Percentiles rank a stretch among this genome's conserved stretches.
phyloP scores from a whole-genome alignment of 257 asterid species.

The Plantago major region DNA sequence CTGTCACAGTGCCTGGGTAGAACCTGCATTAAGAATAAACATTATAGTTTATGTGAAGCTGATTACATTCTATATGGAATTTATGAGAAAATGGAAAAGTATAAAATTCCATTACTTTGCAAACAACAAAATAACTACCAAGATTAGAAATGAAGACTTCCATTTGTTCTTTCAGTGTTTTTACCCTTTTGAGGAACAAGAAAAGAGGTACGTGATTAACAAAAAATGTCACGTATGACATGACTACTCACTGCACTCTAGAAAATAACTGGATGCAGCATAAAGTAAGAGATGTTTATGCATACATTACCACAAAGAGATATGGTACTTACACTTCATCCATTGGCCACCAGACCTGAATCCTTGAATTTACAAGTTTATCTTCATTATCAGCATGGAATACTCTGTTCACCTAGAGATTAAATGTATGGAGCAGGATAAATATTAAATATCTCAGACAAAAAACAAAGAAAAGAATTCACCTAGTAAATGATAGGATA shows the following conservation, averaged over 20 bases:
- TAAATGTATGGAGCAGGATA: constrained; percentile 15
- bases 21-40: constrained; percentile 38
- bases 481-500: constrained; percentile 14
- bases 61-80: too few relatives aligned
- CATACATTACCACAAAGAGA: constrained; percentile 2
- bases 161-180: background rate
- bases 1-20: constrained; percentile 41
- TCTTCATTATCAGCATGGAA: constrained; percentile 21
- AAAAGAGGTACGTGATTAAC: constrained; percentile 7
- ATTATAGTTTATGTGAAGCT: background rate
- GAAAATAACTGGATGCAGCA: background rate
- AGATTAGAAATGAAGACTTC: background rate
- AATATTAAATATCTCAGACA: constrained; percentile 17
- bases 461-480: constrained; percentile 1
- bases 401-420: constrained; percentile 27
- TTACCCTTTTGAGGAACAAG: background rate
- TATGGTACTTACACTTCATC: constrained; percentile 44
- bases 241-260: background rate
- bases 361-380: constrained; percentile 31
- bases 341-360: constrained; percentile 61
- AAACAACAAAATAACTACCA: background rate
- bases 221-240: constrained; percentile 1
- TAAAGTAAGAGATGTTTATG: constrained; percentile 1
- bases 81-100: too few relatives aligned
- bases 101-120: background rate